Conservation (phyloP, 2,329 filamentous ascomycete species). For the Ilyonectria sp. region DNA sequence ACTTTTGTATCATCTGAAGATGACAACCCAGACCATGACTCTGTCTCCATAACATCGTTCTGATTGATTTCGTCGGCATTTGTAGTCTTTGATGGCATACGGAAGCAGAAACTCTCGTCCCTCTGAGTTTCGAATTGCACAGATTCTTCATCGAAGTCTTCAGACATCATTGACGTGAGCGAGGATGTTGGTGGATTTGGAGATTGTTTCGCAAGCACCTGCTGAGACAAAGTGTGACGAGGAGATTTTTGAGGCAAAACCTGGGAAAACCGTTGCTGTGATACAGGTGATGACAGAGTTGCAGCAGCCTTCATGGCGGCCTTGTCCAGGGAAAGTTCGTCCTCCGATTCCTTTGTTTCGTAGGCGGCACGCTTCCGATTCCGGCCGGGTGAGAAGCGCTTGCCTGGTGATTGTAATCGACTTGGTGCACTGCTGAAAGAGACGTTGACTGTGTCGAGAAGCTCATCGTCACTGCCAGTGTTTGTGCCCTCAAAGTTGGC, state of each 20-base stretch:
- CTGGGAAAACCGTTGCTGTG: constrained; percentile 38
- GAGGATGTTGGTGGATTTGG: constrained; percentile 15
- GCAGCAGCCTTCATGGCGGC: constrained; percentile 39
- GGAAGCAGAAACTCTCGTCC: constrained; percentile 54
- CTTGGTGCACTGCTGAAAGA: constrained; percentile 21
- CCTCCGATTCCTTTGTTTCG: constrained; percentile 31
- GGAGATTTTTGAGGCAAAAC: constrained; percentile 11
- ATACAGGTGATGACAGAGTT: constrained; percentile 49
- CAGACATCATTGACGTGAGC: neutral
- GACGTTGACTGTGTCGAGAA: constrained; percentile 16
- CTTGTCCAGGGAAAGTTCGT: constrained; percentile 34
- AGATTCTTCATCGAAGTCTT: neutral
- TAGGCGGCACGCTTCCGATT: constrained; percentile 13
- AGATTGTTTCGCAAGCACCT: constrained; percentile 22
- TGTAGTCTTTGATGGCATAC: constrained; percentile 35
- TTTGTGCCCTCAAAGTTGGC: neutral
- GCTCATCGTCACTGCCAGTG: constrained; percentile 36
- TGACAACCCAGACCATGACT: constrained; percentile 43
- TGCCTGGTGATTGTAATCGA: constrained; percentile 28
- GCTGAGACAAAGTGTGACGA: constrained; percentile 29
- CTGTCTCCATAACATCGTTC: constrained; percentile 3
- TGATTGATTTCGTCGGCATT: neutral
- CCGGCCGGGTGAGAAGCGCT: constrained; percentile 31
- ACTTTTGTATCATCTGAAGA: constrained; percentile 16
- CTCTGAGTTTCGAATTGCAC: constrained; percentile 48